Evolutionary conservation across 1,284 basidiomycete genomes (phyloP), one percentile per base, ranked within the genome.

Genomic region (Ganoderma meredithae): DNA sequence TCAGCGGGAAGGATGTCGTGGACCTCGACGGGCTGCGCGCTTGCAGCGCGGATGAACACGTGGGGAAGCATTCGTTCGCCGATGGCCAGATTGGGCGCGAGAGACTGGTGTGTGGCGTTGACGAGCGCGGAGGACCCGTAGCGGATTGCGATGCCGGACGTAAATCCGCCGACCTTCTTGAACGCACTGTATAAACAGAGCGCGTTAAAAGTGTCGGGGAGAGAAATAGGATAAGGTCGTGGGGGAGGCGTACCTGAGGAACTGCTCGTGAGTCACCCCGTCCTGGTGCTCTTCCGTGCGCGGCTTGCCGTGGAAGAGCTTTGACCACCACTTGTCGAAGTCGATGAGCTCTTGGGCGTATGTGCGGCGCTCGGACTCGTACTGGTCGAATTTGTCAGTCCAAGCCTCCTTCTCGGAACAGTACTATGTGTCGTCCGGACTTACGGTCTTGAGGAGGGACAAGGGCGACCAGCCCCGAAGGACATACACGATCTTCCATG

Each of bases 291-390:
- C 81, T 44, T 83, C 81, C 12, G 87, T 88, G 43, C 84, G 82
- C 9, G 92, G 90, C 79, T 93, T 94, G 56, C 88, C 89, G 19
- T 92, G 93, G 78, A 95, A 94, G 25, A 95, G 80, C 10, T 85
- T 83, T 1, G 92, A 85, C 76, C 90, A 94, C 72, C 90, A 81
- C 76, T 88, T 89, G 78, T 96, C 94, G 74, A 95, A 95, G 67
- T 86, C 78, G 73, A 96, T 95, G 64, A 96, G 83, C 72, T 95
- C 91, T 77, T 92, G 87, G 0, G 92, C 94, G 71, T 90, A 94
- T 77, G 88, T 86, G 60, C 87, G 84, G 39, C 93, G 84, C 75
- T 95, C 93, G 47, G 84, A 77, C 74, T 94, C 90, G 75, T 95
- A 95, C 88, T 93, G 41, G 25, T 36, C 55, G 9, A 39, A 85